Conservation (phyloP, 495 filamentous ascomycete species). For the Neurospora pannonica region DNA sequence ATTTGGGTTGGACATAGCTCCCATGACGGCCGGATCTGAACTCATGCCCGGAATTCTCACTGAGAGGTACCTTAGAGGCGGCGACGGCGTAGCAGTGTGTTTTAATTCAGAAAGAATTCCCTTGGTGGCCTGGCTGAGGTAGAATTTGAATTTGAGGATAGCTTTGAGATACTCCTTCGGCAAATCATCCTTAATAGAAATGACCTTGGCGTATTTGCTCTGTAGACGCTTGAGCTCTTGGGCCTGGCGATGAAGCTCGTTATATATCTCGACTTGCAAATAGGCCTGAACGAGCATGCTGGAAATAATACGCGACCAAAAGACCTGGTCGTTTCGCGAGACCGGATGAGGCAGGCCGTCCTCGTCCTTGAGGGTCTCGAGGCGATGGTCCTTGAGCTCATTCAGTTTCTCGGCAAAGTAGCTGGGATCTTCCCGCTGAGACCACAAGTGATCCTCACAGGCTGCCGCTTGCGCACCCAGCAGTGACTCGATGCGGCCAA, state of each 20-base stretch:
- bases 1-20: no score
- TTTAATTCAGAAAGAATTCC: no score
- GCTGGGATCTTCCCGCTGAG: constrained; percentile 45
- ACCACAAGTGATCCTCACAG: constrained; percentile 42
- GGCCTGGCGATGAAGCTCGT: constrained; percentile 9
- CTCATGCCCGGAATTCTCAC: no score
- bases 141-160: constrained; percentile 7
- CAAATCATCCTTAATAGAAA: constrained; percentile 6
- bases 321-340: no score
- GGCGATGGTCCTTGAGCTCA: constrained; percentile 33
- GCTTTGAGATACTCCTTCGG: constrained; percentile 3
- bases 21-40: no score
- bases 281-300: no score
- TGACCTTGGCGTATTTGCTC: background rate
- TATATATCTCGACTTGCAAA: constrained; percentile 9
- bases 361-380: constrained; percentile 29
- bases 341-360: no score
- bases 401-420: constrained; percentile 38
- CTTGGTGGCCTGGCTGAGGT: constrained; percentile 34
- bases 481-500: constrained; percentile 29
- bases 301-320: no score
- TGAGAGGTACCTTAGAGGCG: no score
- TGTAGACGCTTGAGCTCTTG: constrained; percentile 1
- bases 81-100: no score
- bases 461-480: constrained; percentile 26